Conservation (phyloP, 2,329 filamentous ascomycete species). For the Alternaria sp. region DNA sequence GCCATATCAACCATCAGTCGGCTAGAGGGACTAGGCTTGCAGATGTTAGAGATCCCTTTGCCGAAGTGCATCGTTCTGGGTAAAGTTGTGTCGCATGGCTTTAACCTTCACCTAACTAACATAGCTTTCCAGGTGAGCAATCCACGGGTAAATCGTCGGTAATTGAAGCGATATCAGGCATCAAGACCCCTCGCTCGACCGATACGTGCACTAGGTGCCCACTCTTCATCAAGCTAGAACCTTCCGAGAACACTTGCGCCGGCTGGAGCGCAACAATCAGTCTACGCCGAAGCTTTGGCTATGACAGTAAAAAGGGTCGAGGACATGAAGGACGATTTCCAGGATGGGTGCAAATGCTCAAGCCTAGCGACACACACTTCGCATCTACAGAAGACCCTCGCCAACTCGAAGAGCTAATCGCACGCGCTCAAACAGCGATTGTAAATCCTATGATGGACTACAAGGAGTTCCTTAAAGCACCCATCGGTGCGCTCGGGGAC, state of each 20-base stretch:
- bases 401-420: slow-evolving; percentile 72
- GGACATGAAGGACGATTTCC: slow-evolving; percentile 62
- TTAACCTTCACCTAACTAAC: not conserved
- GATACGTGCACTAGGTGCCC: slow-evolving; percentile 84
- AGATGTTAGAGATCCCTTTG: slow-evolving; percentile 70
- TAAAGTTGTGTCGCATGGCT: slow-evolving; percentile 7
- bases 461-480: slow-evolving; percentile 47
- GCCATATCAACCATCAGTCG: slow-evolving; percentile 70
- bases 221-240: slow-evolving; percentile 76
- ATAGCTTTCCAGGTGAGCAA: slow-evolving; percentile 64
- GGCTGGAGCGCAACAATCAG: slow-evolving; percentile 73
- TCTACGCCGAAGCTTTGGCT: slow-evolving; percentile 71
- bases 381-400: slow-evolving; percentile 67
- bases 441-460: slow-evolving; percentile 70
- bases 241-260: slow-evolving; percentile 55
- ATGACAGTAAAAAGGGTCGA: slow-evolving; percentile 52
- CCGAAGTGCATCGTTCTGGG: slow-evolving; percentile 85
- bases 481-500: not conserved
- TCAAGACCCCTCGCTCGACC: slow-evolving; percentile 73
- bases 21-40: slow-evolving; percentile 76
- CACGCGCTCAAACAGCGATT: slow-evolving; percentile 79
- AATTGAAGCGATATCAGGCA: slow-evolving; percentile 62
- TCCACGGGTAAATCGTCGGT: slow-evolving; percentile 80
- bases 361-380: slow-evolving; percentile 63
- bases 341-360: slow-evolving; percentile 64